Evolutionary conservation across 2,329 filamentous ascomycete species (phyloP), one percentile per base, ranked within the genome.

Genomic region (Ambrosiella cleistominuta): DNA sequence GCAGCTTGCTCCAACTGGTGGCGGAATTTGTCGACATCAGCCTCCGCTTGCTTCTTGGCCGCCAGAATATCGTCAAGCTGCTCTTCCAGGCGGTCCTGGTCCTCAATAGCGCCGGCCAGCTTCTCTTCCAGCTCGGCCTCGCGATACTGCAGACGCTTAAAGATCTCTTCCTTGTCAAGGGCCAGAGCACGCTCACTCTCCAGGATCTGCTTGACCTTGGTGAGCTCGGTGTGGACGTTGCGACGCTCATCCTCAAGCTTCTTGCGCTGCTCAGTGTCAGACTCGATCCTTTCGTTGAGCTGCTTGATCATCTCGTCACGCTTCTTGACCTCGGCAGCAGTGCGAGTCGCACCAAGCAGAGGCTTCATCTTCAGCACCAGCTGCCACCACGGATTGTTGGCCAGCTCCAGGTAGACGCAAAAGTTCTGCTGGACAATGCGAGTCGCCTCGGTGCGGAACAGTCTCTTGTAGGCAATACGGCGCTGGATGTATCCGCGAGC

Each of bases 121-220:
- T 97, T 96, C 66, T 98, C 94, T 56, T 85, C 87, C 3, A 99
- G 78, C 67, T 98, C 91, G 9, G 82, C 78, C 70, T 98, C 93
- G n/a, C 93, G 85, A 57, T 84, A 74, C 67, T 96, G 93, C 19
- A 98, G 75, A n/a, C 94, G 82, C 67, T 91, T 94, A 75, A 97
- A 98, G 61, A 99, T 98, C 66, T 98, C 93, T 67, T 99, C 94
- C 68, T 98, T 98, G 70, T 99, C 93, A 4, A 98, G 74, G 0
- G 93, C 93, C 47, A 98, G 76, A n/a, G 91, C 88, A 54, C 93
- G 82, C 70, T 98, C 94, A 63, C 90, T 95, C 69, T 98, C 94
- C 1, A 99, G 76, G 0, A 88, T 95, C 65, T 97, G 88, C 67
- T 96, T 90, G 52, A 97, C 87, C 38, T 86, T 83, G 63, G 90